A percentile compares a stretch with the other conserved stretches of the same genome.
Conservation (phyloP, 495 filamentous ascomycete species). For the Lindgomyces ingoldianus region DNA sequence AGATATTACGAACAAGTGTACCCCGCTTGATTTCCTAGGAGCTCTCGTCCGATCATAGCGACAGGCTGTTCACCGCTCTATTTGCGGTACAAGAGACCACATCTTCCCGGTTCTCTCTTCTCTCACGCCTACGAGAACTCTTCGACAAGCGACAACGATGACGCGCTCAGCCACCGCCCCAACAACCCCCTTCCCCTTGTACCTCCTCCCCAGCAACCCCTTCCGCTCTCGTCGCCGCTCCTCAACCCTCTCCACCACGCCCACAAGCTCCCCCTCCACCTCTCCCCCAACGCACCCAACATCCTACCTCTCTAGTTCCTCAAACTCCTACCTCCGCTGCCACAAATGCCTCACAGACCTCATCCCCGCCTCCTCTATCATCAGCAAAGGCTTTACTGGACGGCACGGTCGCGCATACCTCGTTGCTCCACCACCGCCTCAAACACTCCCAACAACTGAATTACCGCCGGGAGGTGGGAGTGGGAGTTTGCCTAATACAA, state of each 20-base stretch:
- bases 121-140: not conserved
- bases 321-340: slow-evolving; percentile 69
- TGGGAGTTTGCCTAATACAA: slow-evolving; percentile 57
- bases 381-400: slow-evolving; percentile 89
- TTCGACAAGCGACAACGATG: slow-evolving; percentile 18
- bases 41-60: not conserved
- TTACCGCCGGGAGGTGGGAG: no score
- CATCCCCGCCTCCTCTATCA: slow-evolving; percentile 73
- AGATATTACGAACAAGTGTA: not conserved
- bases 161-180: slow-evolving; percentile 36
- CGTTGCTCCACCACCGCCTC: slow-evolving; percentile 57
- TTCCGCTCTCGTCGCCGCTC: slow-evolving; percentile 51
- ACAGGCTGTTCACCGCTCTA: not conserved
- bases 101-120: not conserved
- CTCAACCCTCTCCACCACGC: slow-evolving; percentile 31
- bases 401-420: slow-evolving; percentile 93
- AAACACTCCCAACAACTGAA: slow-evolving; percentile 1
- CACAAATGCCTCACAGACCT: slow-evolving; percentile 71
- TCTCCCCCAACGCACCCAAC: slow-evolving; percentile 28
- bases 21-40: no score
- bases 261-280: slow-evolving; percentile 29
- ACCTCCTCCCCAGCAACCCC: slow-evolving; percentile 55
- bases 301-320: slow-evolving; percentile 50
- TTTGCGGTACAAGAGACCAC: not conserved
- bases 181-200: slow-evolving; percentile 51